Conservation (phyloP, 768 basidiomycete genomes). For the Termitomyces sp. region DNA sequence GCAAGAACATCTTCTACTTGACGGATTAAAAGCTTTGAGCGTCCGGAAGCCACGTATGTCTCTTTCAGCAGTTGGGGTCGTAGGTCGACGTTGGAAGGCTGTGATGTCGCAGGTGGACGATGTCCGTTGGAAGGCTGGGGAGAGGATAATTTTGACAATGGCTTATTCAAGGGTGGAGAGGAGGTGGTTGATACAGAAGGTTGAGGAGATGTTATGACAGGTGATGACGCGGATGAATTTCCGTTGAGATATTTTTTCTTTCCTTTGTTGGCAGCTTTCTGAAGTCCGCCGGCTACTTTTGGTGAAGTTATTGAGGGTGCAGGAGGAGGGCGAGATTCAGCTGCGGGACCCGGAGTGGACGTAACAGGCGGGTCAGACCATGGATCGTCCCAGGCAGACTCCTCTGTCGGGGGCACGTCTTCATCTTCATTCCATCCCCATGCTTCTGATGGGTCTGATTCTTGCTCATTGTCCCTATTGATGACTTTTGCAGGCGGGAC, state of each 20-base stretch:
- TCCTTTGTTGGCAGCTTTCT: constrained; percentile 49
- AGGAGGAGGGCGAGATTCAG: constrained; percentile 22
- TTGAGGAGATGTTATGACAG: constrained; percentile 17
- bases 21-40: constrained; percentile 45
- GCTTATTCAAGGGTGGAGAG: not conserved
- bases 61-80: constrained; percentile 34
- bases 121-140: constrained; percentile 5
- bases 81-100: constrained; percentile 19
- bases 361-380: constrained; percentile 48
- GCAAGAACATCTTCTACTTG: constrained; percentile 56
- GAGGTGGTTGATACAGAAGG: not conserved
- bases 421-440: constrained; percentile 77
- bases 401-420: constrained; percentile 30
- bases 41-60: constrained; percentile 52
- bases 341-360: constrained; percentile 13
- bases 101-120: constrained; percentile 17
- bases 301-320: constrained; percentile 29
- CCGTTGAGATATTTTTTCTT: constrained; percentile 37
- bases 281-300: constrained; percentile 52
- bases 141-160: constrained; percentile 9
- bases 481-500: constrained; percentile 5
- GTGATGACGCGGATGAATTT: constrained; percentile 15
- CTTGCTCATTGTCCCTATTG: constrained; percentile 19
- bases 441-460: constrained; percentile 48
- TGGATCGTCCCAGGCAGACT: constrained; percentile 59